Evolutionary conservation across 1,284 basidiomycete species (phyloP).

Genomic region (Heimioporus punctisporus): DNA sequence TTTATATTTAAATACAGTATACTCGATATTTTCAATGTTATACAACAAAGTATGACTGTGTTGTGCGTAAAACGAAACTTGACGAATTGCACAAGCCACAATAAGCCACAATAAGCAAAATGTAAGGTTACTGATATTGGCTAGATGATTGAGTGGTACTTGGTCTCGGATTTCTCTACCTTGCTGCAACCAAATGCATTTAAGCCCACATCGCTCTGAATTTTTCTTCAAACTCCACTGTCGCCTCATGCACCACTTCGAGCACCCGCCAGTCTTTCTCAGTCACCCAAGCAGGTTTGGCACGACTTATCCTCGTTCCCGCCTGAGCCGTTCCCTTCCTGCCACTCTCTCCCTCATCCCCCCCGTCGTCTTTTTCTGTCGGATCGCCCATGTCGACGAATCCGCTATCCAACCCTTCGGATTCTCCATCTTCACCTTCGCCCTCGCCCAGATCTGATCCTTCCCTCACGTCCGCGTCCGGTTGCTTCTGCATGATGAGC

Average conservation of each 20-base stretch:
- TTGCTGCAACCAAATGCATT: background rate
- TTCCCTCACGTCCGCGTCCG: conserved; percentile 23
- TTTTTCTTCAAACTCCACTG: conserved; percentile 55
- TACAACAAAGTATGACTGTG: too few species aligned
- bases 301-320: conserved; percentile 20
- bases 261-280: conserved; percentile 60
- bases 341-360: conserved; percentile 14
- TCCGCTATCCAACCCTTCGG: conserved; percentile 36
- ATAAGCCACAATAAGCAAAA: too few species aligned
- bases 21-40: too few species aligned
- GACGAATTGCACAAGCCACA: too few species aligned
- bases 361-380: conserved; percentile 25
- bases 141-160: too few species aligned
- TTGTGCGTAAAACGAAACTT: too few species aligned
- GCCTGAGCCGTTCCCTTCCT: background rate
- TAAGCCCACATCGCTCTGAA: conserved; percentile 54
- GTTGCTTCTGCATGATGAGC: conserved; percentile 40
- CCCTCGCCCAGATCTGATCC: conserved; percentile 18
- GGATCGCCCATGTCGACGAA: conserved; percentile 34
- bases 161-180: too few species aligned
- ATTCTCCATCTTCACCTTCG: conserved; percentile 17
- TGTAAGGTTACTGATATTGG: too few species aligned
- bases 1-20: too few species aligned
- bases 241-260: conserved; percentile 45
- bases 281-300: conserved; percentile 39